phyloP scores from a whole-genome alignment of 2,329 filamentous ascomycete genomes.

The Aspergillaceae sp. region DNA sequence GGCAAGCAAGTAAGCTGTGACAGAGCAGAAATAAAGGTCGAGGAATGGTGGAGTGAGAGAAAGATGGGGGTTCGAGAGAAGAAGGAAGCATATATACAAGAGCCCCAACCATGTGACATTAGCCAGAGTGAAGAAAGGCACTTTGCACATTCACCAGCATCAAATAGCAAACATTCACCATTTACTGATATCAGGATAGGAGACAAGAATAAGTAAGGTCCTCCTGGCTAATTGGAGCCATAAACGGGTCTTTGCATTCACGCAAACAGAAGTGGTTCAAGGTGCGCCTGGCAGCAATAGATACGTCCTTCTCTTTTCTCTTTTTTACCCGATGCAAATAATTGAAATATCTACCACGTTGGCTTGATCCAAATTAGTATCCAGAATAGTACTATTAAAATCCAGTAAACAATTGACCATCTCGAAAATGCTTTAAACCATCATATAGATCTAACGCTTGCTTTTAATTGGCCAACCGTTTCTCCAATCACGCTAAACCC shows the following conservation, averaged over 20 bases:
- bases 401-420: background rate
- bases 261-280: background rate
- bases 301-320: background rate
- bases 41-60: background rate
- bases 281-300: background rate
- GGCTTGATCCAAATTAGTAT: no score
- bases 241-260: background rate
- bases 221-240: background rate
- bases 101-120: background rate
- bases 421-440: no score
- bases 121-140: background rate
- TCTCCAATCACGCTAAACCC: slow-evolving; percentile 14
- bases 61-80: background rate
- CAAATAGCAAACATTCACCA: background rate
- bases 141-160: background rate
- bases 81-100: background rate
- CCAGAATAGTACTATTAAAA: no score
- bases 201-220: background rate
- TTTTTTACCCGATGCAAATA: background rate
- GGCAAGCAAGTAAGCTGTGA: background rate
- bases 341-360: background rate
- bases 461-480: slow-evolving; percentile 10
- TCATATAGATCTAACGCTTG: background rate
- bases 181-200: background rate
- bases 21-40: background rate